Evolutionary conservation across 495 filamentous ascomycete genomes (phyloP), one percentile per base, ranked within the genome.

Genomic region (Baudoinia panamericana): DNA sequence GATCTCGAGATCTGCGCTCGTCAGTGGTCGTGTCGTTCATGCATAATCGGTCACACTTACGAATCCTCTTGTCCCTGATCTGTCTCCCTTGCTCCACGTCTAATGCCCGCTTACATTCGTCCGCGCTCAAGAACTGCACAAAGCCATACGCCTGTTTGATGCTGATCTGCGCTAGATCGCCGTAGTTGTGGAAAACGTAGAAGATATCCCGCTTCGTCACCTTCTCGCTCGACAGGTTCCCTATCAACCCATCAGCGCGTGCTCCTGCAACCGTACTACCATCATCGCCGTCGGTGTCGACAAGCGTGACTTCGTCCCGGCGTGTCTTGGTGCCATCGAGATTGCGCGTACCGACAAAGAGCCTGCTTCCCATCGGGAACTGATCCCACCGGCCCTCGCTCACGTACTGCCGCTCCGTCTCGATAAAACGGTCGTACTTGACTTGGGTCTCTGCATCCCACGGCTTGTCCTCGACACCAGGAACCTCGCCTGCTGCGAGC

Each of bases 61-160:
- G 84, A 55, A 97, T 93, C 61, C 82, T 84, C 39, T 85, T 73
- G 13, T 85, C 87, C 55, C 80, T 70, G 5, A 95, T 68, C 17
- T 82, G 64, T 17, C 72, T 71, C 4, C 82, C 84, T 60, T 96
- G 83, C 46, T 93, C 78, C 4, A 63, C 63, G 18, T 80, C 68
- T 42, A 95, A 68, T 11, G 87, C 85, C 20, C 67, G 64, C 43
- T 72, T 65, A 48, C 84, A 90, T 50, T 84, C 77, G 10, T 63
- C 63, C 3, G 74, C 63, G 25, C 85, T 83, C 39, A 93, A 68
- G 46, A 88, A 97, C 56, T 97, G 90, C 28, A 95, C 85, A 53
- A 97, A 97, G 3, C 90, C 90, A 62, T 93, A 97, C 2, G 86
- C 86, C 57, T 87, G 84, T 55, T 96, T 96, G 54, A 97, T 83